Base-by-base conservation (phyloP, 2,329 filamentous ascomycete genomes). In the Claviceps purpurea region DNA sequence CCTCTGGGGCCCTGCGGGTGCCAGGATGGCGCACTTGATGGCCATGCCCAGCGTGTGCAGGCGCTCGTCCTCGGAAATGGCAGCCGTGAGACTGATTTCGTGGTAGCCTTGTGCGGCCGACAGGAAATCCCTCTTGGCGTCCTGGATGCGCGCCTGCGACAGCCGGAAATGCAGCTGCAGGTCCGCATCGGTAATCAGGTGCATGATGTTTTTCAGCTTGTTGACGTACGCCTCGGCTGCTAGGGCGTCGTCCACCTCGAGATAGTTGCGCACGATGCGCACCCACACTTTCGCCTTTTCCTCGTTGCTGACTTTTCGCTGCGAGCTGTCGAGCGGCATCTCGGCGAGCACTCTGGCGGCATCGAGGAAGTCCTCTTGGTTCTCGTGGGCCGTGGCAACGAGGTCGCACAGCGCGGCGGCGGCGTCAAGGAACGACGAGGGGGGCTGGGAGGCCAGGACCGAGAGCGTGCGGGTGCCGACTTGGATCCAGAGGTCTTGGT, bases 141-240 rank as follows among this genome's bases (percentile, higher is more conserved):
- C 93, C 59, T 89, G 81, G 68, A 98, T 95, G 55, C 91, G 85
- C 5, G 93, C 93, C 68, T 95, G 89, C 8, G 85, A 91, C 56
- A 97, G 82, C 61, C 88, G 82, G 71, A 97, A 98, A 68, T 91
- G 84, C 49, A 97, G 74, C 59, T 82, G 82, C 47, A 91, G 75
- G 55, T 85, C 79, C 41, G 82, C 78, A 65, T 95, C 82, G 34
- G 77, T 71, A 37, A 95, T 82, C 56, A 79, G 83, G 71, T 87
- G 82, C 65, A 95, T 89, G 58, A 96, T 77, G 64, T 93, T 91
- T 71, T 96, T 97, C 68, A 95, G 85, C 68, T 91, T 90, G 75
- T 96, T 96, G 61, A 98, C 77, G 65, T 90, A 95, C 42, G 78
- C 80, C 65, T 94, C 89, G 43, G 93, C 93, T 39, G 79, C 77